A percentile compares a stretch with the other conserved stretches of the same genome.
Evolutionary conservation across 2,329 filamentous ascomycete species (phyloP).

Genomic region (Venturia pyrina): DNA sequence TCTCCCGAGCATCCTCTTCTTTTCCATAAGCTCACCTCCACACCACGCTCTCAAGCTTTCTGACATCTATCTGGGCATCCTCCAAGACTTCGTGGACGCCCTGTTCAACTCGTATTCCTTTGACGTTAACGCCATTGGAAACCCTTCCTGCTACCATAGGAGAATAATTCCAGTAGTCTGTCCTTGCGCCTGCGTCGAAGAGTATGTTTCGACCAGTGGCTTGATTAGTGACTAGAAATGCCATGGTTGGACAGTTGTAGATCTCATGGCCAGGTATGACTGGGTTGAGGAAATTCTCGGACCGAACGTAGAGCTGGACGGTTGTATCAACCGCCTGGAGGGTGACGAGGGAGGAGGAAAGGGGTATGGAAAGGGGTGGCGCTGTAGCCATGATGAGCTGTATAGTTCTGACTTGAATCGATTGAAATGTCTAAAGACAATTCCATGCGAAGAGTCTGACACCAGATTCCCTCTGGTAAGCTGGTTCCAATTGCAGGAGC

Average conservation of each 20-base stretch:
- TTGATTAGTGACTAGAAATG: slow-evolving; percentile 40
- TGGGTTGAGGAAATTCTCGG: slow-evolving; percentile 26
- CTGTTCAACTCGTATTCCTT: slow-evolving; percentile 32
- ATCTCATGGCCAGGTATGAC: slow-evolving; percentile 28
- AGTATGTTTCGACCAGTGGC: slow-evolving; percentile 30
- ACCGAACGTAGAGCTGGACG: background rate
- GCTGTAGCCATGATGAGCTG: background rate
- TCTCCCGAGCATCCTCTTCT: slow-evolving; percentile 21
- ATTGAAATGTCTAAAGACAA: too few species aligned
- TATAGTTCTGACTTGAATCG: too few species aligned
- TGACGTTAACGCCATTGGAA: slow-evolving; percentile 20
- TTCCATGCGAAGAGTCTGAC: too few species aligned
- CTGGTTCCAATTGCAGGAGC: too few species aligned
- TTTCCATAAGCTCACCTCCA: slow-evolving; percentile 11
- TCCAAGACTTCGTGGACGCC: slow-evolving; percentile 31
- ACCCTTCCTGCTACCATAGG: slow-evolving; percentile 22
- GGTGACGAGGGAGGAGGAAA: background rate
- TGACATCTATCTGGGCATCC: slow-evolving; percentile 22
- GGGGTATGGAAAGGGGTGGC: background rate
- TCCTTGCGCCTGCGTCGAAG: slow-evolving; percentile 38
- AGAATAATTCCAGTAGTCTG: slow-evolving; percentile 35
- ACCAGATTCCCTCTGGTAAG: background rate
- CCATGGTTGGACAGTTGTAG: slow-evolving; percentile 31
- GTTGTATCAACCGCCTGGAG: slow-evolving; percentile 4
- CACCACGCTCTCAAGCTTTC: background rate